These are phyloP conservation scores for Tagetes erecta DNA, from an alignment of 129 eudicot genomes.

Conservation along the genomic window DNA sequence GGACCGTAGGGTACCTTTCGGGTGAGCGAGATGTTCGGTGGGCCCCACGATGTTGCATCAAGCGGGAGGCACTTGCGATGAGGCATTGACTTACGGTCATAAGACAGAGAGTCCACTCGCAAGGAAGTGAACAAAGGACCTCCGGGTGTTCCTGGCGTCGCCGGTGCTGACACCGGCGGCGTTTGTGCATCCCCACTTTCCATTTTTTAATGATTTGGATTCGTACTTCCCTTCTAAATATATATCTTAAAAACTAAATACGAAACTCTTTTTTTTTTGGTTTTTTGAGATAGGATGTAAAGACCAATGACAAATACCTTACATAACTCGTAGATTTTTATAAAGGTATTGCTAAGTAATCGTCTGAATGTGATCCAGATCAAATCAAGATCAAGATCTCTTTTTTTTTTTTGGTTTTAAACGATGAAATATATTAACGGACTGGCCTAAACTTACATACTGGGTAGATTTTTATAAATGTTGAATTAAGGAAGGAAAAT, in stretches of 20 bases:
- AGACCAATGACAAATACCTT: conserved; percentile 16
- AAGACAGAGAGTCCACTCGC: conserved; percentile 57
- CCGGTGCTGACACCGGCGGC: conserved; percentile 53
- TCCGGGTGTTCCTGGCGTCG: conserved; percentile 67
- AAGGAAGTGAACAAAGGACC: conserved; percentile 51
- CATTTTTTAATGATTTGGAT: conserved; percentile 25
- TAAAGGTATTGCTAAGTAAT: conserved; percentile 36
- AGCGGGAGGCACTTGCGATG: conserved; percentile 57
- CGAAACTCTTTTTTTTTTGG: neutral
- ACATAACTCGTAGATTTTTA: conserved; percentile 42
- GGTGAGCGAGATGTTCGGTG: conserved; percentile 37
- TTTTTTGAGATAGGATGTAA: neutral
- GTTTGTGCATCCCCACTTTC: conserved; percentile 43
- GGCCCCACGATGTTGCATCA: conserved; percentile 37
- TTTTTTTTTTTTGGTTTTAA: neutral
- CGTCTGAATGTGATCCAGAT: conserved; percentile 32
- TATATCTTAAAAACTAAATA: neutral
- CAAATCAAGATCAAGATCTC: neutral
- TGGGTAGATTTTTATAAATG: conserved; percentile 41
- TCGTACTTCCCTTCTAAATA: neutral
- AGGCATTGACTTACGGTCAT: conserved; percentile 67
- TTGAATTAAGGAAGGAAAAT: conserved; percentile 30
- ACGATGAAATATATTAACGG: neutral
- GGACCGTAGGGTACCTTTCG: conserved; percentile 33
- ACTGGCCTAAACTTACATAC: conserved; percentile 34